Conservation (phyloP, 2,329 filamentous ascomycete species). For the Aspergillus caelatus region DNA sequence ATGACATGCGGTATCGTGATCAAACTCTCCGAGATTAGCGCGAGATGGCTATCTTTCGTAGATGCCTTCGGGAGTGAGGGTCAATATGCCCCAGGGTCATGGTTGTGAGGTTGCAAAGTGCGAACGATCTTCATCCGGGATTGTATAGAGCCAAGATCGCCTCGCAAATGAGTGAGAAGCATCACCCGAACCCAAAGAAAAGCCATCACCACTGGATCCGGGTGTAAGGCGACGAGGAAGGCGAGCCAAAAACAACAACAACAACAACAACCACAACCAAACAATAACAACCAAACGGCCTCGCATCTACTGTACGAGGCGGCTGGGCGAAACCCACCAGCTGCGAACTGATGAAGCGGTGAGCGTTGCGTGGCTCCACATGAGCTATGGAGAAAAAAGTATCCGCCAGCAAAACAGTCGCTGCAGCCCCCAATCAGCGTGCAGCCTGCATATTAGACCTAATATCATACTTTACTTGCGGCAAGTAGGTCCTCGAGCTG, state of each 20-base stretch:
- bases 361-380: conserved; percentile 9
- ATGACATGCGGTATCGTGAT: conserved; percentile 1
- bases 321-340: conserved; percentile 3
- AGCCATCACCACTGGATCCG: neutral
- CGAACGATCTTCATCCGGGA: neutral
- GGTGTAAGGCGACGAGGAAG: neutral
- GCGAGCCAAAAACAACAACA: neutral
- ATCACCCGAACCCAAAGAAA: neutral
- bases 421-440: conserved; percentile 5
- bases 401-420: conserved; percentile 8
- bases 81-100: neutral
- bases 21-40: conserved; percentile 1
- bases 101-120: neutral
- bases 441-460: conserved; percentile 1
- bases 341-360: conserved; percentile 8
- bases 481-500: neutral
- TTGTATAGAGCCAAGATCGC: neutral
- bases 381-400: conserved; percentile 7
- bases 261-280: neutral
- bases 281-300: neutral
- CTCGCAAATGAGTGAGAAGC: neutral
- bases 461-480: conserved; percentile 6
- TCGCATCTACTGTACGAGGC: neutral
- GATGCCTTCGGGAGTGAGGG: neutral
- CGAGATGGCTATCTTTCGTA: neutral